Percentiles rank a stretch among this genome's conserved stretches.
phyloP scores from a whole-genome alignment of 768 basidiomycete species.

The Suillus subalutaceus region DNA sequence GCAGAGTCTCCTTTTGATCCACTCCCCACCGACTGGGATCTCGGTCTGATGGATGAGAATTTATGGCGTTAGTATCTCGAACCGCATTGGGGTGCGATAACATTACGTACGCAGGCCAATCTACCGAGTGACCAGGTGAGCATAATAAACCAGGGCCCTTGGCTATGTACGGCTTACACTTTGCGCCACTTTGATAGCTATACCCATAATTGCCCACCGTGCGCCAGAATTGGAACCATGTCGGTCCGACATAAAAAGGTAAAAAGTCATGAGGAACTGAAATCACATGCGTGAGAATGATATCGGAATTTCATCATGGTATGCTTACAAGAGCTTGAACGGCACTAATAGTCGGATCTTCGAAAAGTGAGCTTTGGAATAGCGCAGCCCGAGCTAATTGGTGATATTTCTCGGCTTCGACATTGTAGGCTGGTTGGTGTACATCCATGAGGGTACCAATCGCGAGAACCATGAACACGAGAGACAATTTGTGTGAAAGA shows the following conservation, averaged over 20 bases:
- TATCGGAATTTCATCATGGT: slow-evolving; percentile 39
- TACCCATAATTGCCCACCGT: slow-evolving; percentile 69
- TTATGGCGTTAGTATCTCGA: slow-evolving; percentile 11
- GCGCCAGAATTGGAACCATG: slow-evolving; percentile 67
- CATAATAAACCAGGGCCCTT: neutral
- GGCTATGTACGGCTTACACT: slow-evolving; percentile 51
- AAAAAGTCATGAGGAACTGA: slow-evolving; percentile 72
- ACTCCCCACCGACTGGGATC: slow-evolving; percentile 70
- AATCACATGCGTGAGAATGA: slow-evolving; percentile 35
- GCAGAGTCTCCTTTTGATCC: slow-evolving; percentile 57
- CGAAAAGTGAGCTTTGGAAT: slow-evolving; percentile 65
- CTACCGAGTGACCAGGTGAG: slow-evolving; percentile 34
- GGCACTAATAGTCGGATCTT: slow-evolving; percentile 67
- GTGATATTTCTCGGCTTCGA: slow-evolving; percentile 73
- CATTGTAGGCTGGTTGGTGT: slow-evolving; percentile 54
- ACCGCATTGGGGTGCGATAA: neutral
- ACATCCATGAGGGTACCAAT: slow-evolving; percentile 68
- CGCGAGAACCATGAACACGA: slow-evolving; percentile 68
- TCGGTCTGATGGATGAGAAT: slow-evolving; percentile 47
- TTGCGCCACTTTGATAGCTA: slow-evolving; percentile 70
- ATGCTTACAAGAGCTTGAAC: slow-evolving; percentile 65
- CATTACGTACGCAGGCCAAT: slow-evolving; percentile 66
- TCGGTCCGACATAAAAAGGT: slow-evolving; percentile 68
- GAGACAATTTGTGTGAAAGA: slow-evolving; percentile 60
- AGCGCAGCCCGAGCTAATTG: slow-evolving; percentile 67